Conservation (phyloP, 2,329 filamentous ascomycete genomes). For the Drechmeria coniospora region DNA sequence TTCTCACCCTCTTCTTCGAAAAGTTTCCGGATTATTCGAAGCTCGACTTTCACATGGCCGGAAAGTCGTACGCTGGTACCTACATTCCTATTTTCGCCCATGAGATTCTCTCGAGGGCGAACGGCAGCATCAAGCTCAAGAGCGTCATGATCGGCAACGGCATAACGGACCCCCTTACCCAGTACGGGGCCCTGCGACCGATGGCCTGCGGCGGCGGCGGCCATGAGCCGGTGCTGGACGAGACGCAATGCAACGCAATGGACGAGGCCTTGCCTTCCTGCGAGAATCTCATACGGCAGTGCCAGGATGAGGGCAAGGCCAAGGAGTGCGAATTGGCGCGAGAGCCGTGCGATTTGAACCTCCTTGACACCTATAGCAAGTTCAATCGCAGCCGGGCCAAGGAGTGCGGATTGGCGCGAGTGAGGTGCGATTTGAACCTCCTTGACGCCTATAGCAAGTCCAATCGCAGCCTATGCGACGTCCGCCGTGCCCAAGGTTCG, state of each 20-base stretch:
- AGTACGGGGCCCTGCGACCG: slow-evolving; percentile 87
- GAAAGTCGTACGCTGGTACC: slow-evolving; percentile 86
- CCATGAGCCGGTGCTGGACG: slow-evolving; percentile 70
- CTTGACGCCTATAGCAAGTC: too few species aligned
- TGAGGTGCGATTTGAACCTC: too few species aligned
- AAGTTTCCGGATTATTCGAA: slow-evolving; percentile 89
- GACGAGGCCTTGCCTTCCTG: slow-evolving; percentile 81
- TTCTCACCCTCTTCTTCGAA: slow-evolving; percentile 94
- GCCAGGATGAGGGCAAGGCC: slow-evolving; percentile 79
- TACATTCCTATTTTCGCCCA: slow-evolving; percentile 86
- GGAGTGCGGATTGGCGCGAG: too few species aligned
- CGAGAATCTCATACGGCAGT: slow-evolving; percentile 69
- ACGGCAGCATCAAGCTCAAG: slow-evolving; percentile 94
- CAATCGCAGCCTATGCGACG: too few species aligned
- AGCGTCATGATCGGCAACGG: slow-evolving; percentile 91
- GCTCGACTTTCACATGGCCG: slow-evolving; percentile 94
- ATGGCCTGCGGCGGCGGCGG: slow-evolving; percentile 96
- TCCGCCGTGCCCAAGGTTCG: slow-evolving; percentile 85
- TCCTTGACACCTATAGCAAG: too few species aligned
- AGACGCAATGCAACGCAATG: slow-evolving; percentile 69
- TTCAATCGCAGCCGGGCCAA: too few species aligned
- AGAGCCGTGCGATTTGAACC: background rate
- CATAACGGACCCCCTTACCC: slow-evolving; percentile 78
- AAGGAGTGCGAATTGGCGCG: slow-evolving; percentile 48
- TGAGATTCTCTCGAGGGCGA: slow-evolving; percentile 84